Base-by-base conservation (phyloP, 768 basidiomycete species). In the Boletus rubroflammeus region DNA sequence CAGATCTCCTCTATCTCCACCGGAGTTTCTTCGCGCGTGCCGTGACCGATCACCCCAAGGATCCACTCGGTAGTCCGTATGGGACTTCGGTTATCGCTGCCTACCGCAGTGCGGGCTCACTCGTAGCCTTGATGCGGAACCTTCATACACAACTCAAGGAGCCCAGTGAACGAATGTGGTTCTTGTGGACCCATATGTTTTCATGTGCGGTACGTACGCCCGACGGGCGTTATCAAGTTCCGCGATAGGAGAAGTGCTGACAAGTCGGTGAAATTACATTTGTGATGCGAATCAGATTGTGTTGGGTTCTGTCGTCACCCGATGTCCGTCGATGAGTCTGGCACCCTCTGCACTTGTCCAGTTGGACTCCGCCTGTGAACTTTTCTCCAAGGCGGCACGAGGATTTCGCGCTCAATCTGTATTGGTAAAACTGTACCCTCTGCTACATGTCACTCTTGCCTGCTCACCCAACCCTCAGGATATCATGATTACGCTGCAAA, bases 291-390 rank as follows among this genome's bases (percentile, higher is more conserved):
- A 53, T 36, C 45, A 65, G 84, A 88, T 89, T 57, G 76, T 89
- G 47, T 71, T 89, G 44, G 86, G 86, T 34, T 85, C 86, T 21
- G 86, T 89, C 34, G 86, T 88, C 11, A 89, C 87, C 17, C 77
- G 86, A 47, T 88, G 86, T 68, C 86, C 87, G 11, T 88, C 87
- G 17, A 86, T 88, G 81, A 86, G 85, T 60, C 69, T 89, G 56
- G 87, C 86, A 21, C 84, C 85, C 17, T 88, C 86, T 23, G 87
- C 86, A 5, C 77, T 89, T 9, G 78, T 81, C 8, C 87, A 89
- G 62, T 72, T 89, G 28, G 85, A 88, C 64, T 87, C 87, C 0
- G 86, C 86, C 6, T 88, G 85, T 59, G 83, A 87, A 52, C 76
- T 88, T 29, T 88, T 88, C 61, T 75, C 82, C n/a, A 85, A 84